A percentile compares a stretch with the other conserved stretches of the same genome.
Conservation (phyloP, 1,284 basidiomycete species). For the Baeospora myosura region DNA sequence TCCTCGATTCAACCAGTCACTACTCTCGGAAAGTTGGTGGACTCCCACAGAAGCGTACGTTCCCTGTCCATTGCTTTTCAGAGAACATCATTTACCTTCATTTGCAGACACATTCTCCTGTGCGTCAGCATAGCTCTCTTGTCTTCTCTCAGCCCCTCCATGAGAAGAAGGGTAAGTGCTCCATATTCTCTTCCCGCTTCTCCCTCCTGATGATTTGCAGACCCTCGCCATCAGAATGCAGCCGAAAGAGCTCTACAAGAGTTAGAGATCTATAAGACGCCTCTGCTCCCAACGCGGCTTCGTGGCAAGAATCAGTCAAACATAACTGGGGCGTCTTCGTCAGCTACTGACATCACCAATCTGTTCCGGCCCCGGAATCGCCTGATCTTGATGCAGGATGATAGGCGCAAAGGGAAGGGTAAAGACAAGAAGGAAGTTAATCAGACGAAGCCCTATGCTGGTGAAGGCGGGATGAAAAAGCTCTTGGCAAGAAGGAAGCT, state of each 20-base stretch:
- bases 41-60: slow-evolving; percentile 49
- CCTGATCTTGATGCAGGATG: slow-evolving; percentile 53
- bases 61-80: slow-evolving; percentile 4
- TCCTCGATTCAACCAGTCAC: slow-evolving; percentile 25
- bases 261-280: slow-evolving; percentile 69
- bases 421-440: slow-evolving; percentile 28
- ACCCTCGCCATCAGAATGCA: slow-evolving; percentile 34
- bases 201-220: slow-evolving; percentile 15
- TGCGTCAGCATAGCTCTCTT: slow-evolving; percentile 42
- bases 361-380: slow-evolving; percentile 53
- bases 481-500: slow-evolving; percentile 45
- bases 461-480: slow-evolving; percentile 68
- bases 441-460: slow-evolving; percentile 64
- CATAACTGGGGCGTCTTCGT: slow-evolving; percentile 20
- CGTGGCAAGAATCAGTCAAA: slow-evolving; percentile 32
- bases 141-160: slow-evolving; percentile 33
- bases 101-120: slow-evolving; percentile 36
- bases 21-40: slow-evolving; percentile 58
- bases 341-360: slow-evolving; percentile 48
- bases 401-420: slow-evolving; percentile 23
- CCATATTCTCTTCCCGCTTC: slow-evolving; percentile 6
- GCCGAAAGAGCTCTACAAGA: slow-evolving; percentile 62
- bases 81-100: slow-evolving; percentile 8
- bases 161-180: slow-evolving; percentile 29
- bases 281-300: slow-evolving; percentile 61